A percentile compares a stretch with the other conserved stretches of the same genome.
These are phyloP conservation scores for Sporothrix dimorphospora DNA, from an alignment of 2,329 filamentous ascomycete species.

Conservation along the genomic window DNA sequence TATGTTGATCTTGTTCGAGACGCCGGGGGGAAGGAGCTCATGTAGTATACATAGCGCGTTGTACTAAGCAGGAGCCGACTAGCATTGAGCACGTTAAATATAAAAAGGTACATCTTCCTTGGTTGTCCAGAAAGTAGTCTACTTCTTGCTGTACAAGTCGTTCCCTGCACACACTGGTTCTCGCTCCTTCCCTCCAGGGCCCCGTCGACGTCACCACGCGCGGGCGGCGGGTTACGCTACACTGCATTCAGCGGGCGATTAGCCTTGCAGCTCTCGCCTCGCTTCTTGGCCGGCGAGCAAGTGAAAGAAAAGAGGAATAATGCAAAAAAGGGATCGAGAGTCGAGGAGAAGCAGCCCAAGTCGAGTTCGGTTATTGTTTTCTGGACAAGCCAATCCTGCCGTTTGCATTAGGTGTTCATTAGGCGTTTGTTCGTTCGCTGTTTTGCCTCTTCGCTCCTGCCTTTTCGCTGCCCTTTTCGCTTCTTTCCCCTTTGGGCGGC, in stretches of 20 bases:
- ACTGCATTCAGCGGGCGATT: constrained; percentile 2
- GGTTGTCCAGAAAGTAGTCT: neutral
- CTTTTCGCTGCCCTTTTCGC: neutral
- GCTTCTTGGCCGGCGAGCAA: neutral
- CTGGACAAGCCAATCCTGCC: neutral
- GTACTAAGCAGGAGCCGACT: neutral
- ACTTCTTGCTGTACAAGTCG: neutral
- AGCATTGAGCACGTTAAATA: too few species aligned
- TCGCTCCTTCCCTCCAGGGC: neutral
- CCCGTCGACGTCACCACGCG: constrained; percentile 20
- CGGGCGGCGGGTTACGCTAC: neutral
- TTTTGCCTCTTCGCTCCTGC: neutral
- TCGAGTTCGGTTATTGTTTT: neutral
- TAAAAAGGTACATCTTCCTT: neutral
- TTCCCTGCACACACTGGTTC: neutral
- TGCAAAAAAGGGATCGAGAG: too few species aligned
- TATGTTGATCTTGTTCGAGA: constrained; percentile 5
- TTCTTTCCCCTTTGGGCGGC: neutral
- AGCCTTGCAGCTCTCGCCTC: neutral
- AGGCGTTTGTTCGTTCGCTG: neutral
- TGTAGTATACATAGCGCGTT: neutral
- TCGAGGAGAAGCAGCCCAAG: neutral
- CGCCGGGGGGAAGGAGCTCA: neutral
- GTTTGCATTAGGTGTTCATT: constrained; percentile 3
- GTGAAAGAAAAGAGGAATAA: neutral